phyloP scores from a whole-genome alignment of 1,284 basidiomycete species.

The Apiotrichum akiyoshidainum region DNA sequence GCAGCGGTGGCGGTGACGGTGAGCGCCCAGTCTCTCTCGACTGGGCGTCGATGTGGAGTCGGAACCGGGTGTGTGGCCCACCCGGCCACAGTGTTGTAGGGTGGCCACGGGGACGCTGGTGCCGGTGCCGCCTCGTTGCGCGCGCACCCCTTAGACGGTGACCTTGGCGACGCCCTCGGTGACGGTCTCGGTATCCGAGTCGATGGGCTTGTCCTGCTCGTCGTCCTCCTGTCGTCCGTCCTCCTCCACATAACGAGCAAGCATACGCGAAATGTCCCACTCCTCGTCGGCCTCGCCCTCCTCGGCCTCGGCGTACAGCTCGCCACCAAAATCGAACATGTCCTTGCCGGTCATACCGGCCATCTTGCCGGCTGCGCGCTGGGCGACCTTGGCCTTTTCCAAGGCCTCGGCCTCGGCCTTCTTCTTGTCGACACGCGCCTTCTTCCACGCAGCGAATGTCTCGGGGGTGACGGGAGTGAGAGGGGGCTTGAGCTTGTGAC shows the following conservation, averaged over 20 bases:
- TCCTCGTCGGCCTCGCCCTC: conserved; percentile 52
- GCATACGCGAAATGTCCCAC: conserved; percentile 49
- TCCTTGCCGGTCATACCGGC: conserved; percentile 93
- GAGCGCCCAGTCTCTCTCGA: neutral
- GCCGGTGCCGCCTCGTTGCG: neutral
- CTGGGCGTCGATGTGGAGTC: neutral
- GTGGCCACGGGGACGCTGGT: too few relatives aligned
- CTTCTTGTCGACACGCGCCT: conserved; percentile 88
- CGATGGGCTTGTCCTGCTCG: conserved; percentile 62
- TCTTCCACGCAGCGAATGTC: conserved; percentile 91
- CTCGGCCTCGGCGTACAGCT: conserved; percentile 87
- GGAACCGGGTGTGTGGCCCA: too few relatives aligned
- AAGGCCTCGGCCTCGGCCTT: conserved; percentile 75
- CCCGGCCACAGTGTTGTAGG: too few relatives aligned
- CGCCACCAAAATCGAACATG: conserved; percentile 94
- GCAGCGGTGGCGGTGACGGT: neutral
- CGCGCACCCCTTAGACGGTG: neutral
- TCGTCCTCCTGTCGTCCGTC: conserved; percentile 53
- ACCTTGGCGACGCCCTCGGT: conserved; percentile 40
- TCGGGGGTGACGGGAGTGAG: conserved; percentile 95
- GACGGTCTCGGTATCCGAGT: conserved; percentile 61
- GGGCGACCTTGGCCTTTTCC: conserved; percentile 79
- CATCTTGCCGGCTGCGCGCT: conserved; percentile 84
- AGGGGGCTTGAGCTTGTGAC: conserved; percentile 88
- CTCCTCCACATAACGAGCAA: conserved; percentile 40